A percentile compares a stretch with the other conserved stretches of the same genome.
These are phyloP conservation scores for Pseudocohnilembus persalinus DNA, from an alignment of 169 alveolate species.

Conservation along the genomic window DNA sequence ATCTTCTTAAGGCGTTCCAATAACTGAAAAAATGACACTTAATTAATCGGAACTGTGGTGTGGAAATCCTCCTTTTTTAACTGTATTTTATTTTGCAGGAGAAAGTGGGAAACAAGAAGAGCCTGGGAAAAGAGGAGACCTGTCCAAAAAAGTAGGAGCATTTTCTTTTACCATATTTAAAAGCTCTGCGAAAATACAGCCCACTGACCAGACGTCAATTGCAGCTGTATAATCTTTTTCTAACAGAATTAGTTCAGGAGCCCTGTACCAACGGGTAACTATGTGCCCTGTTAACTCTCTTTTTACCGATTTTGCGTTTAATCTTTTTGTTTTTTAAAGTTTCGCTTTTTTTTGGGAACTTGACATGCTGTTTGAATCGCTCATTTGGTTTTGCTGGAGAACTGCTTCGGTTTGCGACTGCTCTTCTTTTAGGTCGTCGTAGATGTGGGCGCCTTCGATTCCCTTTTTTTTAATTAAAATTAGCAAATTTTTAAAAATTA, in stretches of 20 bases:
- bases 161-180: slow-evolving; percentile 93
- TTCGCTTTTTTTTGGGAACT: slow-evolving; percentile 40
- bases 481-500: background rate
- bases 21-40: slow-evolving; percentile 93
- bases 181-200: slow-evolving; percentile 90
- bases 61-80: slow-evolving; percentile 80
- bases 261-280: slow-evolving; percentile 70
- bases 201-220: slow-evolving; percentile 71
- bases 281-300: slow-evolving; percentile 69
- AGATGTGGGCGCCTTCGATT: slow-evolving; percentile 33
- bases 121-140: slow-evolving; percentile 98
- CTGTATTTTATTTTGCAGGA: slow-evolving; percentile 90
- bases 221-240: slow-evolving; percentile 55
- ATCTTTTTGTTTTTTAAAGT: slow-evolving; percentile 49
- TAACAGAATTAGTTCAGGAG: slow-evolving; percentile 72
- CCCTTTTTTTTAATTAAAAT: slow-evolving; percentile 13
- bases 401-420: slow-evolving; percentile 14
- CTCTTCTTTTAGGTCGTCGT: slow-evolving; percentile 53
- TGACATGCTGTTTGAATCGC: too few species aligned
- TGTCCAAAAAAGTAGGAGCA: slow-evolving; percentile 91
- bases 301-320: slow-evolving; percentile 37
- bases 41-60: slow-evolving; percentile 93
- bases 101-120: slow-evolving; percentile 95
- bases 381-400: background rate
- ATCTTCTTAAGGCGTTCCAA: slow-evolving; percentile 97